A percentile compares a stretch with the other conserved stretches of the same genome.
Conservation (phyloP, 768 basidiomycete genomes). For the Cystobasidium tubakii region DNA sequence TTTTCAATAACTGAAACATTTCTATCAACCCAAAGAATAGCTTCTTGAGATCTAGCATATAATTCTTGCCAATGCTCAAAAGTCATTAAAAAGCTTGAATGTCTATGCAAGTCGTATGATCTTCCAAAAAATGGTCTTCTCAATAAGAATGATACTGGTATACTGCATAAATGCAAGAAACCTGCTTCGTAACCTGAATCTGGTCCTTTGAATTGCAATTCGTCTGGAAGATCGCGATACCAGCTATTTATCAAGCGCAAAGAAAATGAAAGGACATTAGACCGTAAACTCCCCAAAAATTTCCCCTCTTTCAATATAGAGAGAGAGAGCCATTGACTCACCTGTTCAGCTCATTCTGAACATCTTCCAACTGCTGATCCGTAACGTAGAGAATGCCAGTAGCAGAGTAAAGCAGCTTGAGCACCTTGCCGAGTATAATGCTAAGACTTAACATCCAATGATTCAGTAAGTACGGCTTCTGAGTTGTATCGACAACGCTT, state of each 20-base stretch:
- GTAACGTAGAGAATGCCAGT: constrained; percentile 75
- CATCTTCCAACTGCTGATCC: constrained; percentile 64
- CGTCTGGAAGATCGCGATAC: constrained; percentile 70
- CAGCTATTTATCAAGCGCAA: constrained; percentile 57
- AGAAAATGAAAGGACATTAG: background rate
- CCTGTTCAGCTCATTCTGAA: constrained; percentile 50
- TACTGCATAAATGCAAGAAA: constrained; percentile 76
- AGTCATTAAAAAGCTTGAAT: constrained; percentile 44
- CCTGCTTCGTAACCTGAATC: constrained; percentile 56
- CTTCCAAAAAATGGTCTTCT: constrained; percentile 98
- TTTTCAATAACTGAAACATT: constrained; percentile 45
- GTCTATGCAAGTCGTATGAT: constrained; percentile 74
- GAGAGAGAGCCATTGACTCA: too few species aligned
- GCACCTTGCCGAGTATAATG: constrained; percentile 79
- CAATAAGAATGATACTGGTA: constrained; percentile 90
- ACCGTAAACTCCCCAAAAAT: background rate
- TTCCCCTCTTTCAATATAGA: background rate
- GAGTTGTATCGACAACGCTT: constrained; percentile 54
- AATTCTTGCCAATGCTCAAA: constrained; percentile 42
- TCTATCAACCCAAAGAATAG: constrained; percentile 46
- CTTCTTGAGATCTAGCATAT: constrained; percentile 39
- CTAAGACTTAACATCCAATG: constrained; percentile 86
- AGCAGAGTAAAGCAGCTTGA: constrained; percentile 78
- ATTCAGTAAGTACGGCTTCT: constrained; percentile 57
- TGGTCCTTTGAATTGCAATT: constrained; percentile 68